Percentiles rank a stretch among this genome's conserved stretches.
Conservation (phyloP, 805 yeast species). For the Cyberlindnera petersonii region DNA sequence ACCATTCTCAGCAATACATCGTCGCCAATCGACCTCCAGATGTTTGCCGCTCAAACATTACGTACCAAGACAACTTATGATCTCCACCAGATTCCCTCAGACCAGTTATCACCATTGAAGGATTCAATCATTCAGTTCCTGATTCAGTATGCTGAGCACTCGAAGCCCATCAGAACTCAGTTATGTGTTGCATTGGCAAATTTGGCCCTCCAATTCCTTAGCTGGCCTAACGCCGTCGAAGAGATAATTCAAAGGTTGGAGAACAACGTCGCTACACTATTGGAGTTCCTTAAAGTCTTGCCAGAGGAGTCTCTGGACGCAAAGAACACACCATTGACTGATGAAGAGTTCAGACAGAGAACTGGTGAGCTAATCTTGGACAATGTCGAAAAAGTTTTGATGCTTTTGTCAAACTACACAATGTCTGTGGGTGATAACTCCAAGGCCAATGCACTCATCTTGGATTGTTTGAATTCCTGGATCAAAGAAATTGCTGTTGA, state of each 20-base stretch:
- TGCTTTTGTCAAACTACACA: constrained; percentile 53
- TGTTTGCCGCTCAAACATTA: constrained; percentile 90
- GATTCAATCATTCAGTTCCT: constrained; percentile 60
- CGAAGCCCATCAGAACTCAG: constrained; percentile 72
- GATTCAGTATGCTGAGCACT: constrained; percentile 41
- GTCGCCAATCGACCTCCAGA: constrained; percentile 50
- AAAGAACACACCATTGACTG: constrained; percentile 72
- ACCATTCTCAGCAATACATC: constrained; percentile 39
- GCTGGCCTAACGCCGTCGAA: constrained; percentile 67
- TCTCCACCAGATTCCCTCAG: constrained; percentile 66
- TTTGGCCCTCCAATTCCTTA: constrained; percentile 68
- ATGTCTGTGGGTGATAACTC: constrained; percentile 29
- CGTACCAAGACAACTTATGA: constrained; percentile 83
- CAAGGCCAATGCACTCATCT: constrained; percentile 40
- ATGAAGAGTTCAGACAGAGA: constrained; percentile 70
- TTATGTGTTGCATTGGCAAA: constrained; percentile 78
- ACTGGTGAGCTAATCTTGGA: constrained; percentile 57
- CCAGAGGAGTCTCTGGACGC: constrained; percentile 89
- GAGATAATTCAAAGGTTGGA: constrained; percentile 58
- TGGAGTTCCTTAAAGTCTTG: constrained; percentile 79
- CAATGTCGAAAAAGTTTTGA: constrained; percentile 66
- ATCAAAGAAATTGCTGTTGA: constrained; percentile 78
- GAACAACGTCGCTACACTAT: constrained; percentile 40
- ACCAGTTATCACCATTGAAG: constrained; percentile 57
- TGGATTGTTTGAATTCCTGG: constrained; percentile 87